Conservation (phyloP, 2,329 filamentous ascomycete genomes). For the Trichoderma sp. region DNA sequence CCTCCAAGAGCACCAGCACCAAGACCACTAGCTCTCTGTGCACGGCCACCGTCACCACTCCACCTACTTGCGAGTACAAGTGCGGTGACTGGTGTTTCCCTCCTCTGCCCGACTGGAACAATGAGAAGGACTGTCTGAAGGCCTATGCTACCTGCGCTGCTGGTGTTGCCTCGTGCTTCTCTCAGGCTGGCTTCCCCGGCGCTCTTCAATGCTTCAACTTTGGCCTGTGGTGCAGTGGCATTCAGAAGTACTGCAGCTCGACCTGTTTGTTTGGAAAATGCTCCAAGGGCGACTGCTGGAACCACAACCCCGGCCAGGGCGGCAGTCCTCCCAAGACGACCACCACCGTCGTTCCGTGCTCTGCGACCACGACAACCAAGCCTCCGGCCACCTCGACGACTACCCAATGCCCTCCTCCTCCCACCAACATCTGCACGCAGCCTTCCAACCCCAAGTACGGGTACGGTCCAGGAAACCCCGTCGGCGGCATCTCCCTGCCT, state of each 20-base stretch:
- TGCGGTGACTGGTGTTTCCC: conserved; percentile 57
- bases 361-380: conserved; percentile 34
- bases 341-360: conserved; percentile 40
- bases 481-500: conserved; percentile 55
- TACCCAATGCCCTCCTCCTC: conserved; percentile 46
- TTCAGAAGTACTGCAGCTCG: conserved; percentile 48
- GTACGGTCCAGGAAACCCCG: conserved; percentile 65
- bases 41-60: conserved; percentile 48
- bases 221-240: conserved; percentile 50
- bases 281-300: conserved; percentile 48
- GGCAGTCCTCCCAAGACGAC: conserved; percentile 36
- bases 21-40: conserved; percentile 48
- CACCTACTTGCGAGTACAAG: conserved; percentile 55
- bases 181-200: conserved; percentile 52
- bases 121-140: conserved; percentile 44
- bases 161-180: conserved; percentile 54
- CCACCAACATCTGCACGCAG: conserved; percentile 56
- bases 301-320: conserved; percentile 34
- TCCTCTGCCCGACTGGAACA: conserved; percentile 51
- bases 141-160: conserved; percentile 49
- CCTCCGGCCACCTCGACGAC: conserved; percentile 37
- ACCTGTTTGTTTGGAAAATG: conserved; percentile 42
- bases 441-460: conserved; percentile 59
- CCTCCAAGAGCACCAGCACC: conserved; percentile 29
- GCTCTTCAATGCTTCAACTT: conserved; percentile 54